Conservation (phyloP, 495 filamentous ascomycete species). For the Glonium stellatum region DNA sequence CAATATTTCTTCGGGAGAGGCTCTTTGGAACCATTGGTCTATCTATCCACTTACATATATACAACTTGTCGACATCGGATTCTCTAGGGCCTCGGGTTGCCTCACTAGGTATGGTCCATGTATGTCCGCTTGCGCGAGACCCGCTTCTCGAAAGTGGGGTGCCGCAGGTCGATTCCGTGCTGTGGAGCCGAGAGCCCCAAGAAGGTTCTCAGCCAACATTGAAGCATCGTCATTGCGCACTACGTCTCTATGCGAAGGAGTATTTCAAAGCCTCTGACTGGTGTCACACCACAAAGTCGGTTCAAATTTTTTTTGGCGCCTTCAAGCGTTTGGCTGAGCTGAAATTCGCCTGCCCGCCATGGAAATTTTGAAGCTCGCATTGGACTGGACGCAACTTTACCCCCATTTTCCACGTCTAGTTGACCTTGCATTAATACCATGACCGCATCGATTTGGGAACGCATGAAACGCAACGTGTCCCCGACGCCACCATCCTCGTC, state of each 20-base stretch:
- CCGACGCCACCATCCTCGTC: background rate
- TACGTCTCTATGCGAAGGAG: background rate
- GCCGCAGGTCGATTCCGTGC: background rate
- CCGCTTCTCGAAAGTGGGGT: background rate
- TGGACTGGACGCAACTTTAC: background rate
- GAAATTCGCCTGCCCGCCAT: background rate
- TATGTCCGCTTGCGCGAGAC: background rate
- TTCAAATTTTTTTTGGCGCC: background rate
- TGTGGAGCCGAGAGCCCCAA: background rate
- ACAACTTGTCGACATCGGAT: background rate
- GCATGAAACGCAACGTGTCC: constrained; percentile 22
- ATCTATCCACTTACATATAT: background rate
- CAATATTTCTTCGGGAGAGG: background rate
- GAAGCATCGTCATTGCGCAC: background rate
- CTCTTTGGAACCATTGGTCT: background rate
- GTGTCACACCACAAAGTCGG: background rate
- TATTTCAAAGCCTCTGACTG: background rate
- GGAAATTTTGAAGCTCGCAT: background rate
- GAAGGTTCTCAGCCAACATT: background rate
- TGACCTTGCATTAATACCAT: constrained; percentile 11
- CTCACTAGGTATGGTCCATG: background rate
- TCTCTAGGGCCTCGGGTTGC: background rate
- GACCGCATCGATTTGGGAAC: constrained; percentile 13
- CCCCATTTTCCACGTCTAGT: constrained; percentile 20
- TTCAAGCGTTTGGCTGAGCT: background rate